Evolutionary conservation across 345 rosid genomes (phyloP), one percentile per base, ranked within the genome.

Genomic region (Durio zibethinus): DNA sequence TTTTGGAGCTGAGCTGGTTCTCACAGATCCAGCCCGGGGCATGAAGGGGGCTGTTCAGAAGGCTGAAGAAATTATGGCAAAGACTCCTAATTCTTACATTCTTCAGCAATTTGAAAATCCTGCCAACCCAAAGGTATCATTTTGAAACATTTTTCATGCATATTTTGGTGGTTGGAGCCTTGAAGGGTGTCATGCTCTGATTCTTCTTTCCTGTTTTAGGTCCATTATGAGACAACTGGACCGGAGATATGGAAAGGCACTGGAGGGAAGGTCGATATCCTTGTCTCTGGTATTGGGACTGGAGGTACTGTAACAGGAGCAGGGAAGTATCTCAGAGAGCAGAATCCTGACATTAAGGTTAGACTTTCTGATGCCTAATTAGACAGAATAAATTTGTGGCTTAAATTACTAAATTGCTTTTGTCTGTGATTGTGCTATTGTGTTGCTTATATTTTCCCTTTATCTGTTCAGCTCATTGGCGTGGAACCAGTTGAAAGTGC

Each of bases 1-100:
- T 73, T 90, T 91, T 76, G 94, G 97, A 74, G 92, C 94, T 72
- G 92, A 91, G 87, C 81, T 91, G 74, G 87, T 91, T 73, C 91
- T 91, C 50, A 90, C 93, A 15, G 90, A 87, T 82, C 90, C 91
- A 15, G 91, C 92, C 71, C 82, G 80, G 74, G 92, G 89, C 77
- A 83, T 90, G 90, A 91, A 85, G 80, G 93, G 93, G 10, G 93
- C 92, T 50, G 86, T 91, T 75, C 88, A 85, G 82, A 90, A 90
- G 84, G 92, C 92, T 0, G 92, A 88, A 78, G 92, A 90, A 84
- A 87, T 91, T 69, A 20, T 33, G 21, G 90, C 82, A 7, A 87
- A 82, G 82, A 91, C 93, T 33, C 90, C 91, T 1, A 88, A 91
- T 81, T 57, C 91, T 73, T 91, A 82, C 73, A 76, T 91, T 61